Percentiles rank a stretch among this genome's conserved stretches.
phyloP scores from a whole-genome alignment of 352 stramenopile genomes.

The Thalassiosira mediterranea region DNA sequence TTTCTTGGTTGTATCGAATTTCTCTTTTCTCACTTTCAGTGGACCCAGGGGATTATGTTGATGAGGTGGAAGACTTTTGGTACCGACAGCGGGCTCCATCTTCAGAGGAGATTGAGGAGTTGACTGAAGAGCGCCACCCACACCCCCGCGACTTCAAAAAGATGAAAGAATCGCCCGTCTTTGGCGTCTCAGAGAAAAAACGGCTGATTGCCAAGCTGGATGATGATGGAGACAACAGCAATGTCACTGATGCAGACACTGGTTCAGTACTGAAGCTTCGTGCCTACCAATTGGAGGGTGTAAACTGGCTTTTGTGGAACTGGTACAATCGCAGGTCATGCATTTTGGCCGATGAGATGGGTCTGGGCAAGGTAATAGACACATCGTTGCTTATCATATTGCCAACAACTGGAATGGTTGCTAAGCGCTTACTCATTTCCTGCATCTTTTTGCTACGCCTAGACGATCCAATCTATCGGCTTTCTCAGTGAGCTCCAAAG shows the following conservation, averaged over 20 bases:
- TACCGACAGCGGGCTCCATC: conserved; percentile 68
- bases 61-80: conserved; percentile 85
- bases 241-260: conserved; percentile 78
- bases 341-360: conserved; percentile 94
- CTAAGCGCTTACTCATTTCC: conserved; percentile 22
- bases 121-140: conserved; percentile 63
- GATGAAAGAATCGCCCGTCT: conserved; percentile 75
- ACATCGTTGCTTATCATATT: no score
- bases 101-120: conserved; percentile 49
- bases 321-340: conserved; percentile 97
- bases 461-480: conserved; percentile 92
- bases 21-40: no score
- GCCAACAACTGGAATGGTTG: conserved; percentile 1
- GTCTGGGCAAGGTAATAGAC: conserved; percentile 85
- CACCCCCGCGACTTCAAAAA: conserved; percentile 82
- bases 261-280: conserved; percentile 84
- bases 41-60: conserved; percentile 81
- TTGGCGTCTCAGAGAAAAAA: conserved; percentile 69
- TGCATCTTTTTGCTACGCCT: no score
- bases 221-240: conserved; percentile 81
- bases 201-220: conserved; percentile 66
- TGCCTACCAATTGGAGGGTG: conserved; percentile 96
- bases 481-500: conserved; percentile 95
- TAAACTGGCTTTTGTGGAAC: conserved; percentile 98
- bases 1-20: no score